Conservation (phyloP, 1,284 basidiomycete species). For the Apiotrichum sp. region DNA sequence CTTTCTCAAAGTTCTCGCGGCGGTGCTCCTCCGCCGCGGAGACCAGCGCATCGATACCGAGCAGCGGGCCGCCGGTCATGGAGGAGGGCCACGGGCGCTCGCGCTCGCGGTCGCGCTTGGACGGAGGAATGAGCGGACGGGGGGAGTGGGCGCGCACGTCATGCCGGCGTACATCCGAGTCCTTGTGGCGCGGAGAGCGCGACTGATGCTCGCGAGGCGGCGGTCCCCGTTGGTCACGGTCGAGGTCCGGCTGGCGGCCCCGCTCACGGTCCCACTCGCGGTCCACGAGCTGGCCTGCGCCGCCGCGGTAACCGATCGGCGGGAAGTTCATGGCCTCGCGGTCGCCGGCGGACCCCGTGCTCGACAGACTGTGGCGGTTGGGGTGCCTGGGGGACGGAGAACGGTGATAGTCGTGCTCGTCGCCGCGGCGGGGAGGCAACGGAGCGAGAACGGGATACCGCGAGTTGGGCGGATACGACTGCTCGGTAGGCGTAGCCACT, state of each 20-base stretch:
- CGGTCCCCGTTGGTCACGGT: not conserved
- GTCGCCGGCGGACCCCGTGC: not conserved
- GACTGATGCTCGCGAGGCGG: not conserved
- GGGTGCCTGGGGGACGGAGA: conserved; percentile 9
- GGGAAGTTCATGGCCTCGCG: not conserved
- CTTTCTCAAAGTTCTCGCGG: conserved; percentile 18
- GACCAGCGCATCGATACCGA: conserved; percentile 41
- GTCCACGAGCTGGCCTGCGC: not conserved
- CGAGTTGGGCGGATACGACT: conserved; percentile 1
- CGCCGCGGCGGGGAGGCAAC: conserved; percentile 15
- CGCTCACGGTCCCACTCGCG: conserved; percentile 7
- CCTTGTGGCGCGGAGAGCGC: not conserved
- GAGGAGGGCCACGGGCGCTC: conserved; percentile 8
- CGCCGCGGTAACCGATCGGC: conserved; percentile 1
- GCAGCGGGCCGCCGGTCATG: conserved; percentile 9
- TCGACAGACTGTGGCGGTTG: not conserved
- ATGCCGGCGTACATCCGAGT: not conserved
- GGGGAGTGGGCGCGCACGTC: not conserved
- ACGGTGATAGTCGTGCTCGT: not conserved
- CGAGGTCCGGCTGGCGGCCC: conserved; percentile 4
- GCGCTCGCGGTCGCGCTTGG: conserved; percentile 11
- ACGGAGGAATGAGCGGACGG: conserved; percentile 9
- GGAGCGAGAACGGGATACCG: conserved; percentile 24
- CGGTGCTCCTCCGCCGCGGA: conserved; percentile 37
- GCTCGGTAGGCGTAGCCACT: conserved; percentile 5